Evolutionary conservation across 768 basidiomycete genomes (phyloP), one percentile per base, ranked within the genome.

Genomic region (Agaricus blazei): DNA sequence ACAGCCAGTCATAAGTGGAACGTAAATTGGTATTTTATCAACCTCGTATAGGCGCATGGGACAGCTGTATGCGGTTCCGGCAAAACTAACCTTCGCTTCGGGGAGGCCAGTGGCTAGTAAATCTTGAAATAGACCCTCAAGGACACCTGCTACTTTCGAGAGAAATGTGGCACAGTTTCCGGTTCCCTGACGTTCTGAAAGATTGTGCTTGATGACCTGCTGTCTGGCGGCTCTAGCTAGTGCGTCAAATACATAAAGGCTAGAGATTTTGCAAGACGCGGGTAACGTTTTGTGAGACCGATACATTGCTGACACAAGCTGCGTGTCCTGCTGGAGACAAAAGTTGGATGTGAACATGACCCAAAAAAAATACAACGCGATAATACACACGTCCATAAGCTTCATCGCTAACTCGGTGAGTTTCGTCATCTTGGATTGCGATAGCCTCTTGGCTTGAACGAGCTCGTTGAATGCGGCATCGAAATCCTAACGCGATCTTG

Each of bases 171-270:
- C 89, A 61, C 79, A 79, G 63, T 89, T 90, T 60, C 88, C 88
- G 58, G 78, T 79, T 50, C 69, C 71, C 38, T 80, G 72, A 55
- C 83, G 60, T 76, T 48, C 81, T 59, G 79, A 74, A 27, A 83
- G 65, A 50, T 77, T 75, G 51, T 81, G 79, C 68, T 93, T 94
- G 63, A 74, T 83, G 44, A 76, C 83, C 46, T 84, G 77, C 56
- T 75, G 75, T 57, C 84, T 79, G 19, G 93, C 92, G 15, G 87
- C 93, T 56, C 96, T 85, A 42, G 92, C 82, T 58, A 99, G 78
- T 19, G 95, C 90, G 72, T 99, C 95, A 67, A 99, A 91, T 40
- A 88, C 84, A 70, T 98, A 99, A 48, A 99, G 77, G 71, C 93
- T 93, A 38, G 83, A 84, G 57, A 95, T 81, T 67, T 98, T 96